Base-by-base conservation (phyloP, 495 filamentous ascomycete species). In the Aspergillus steynii region DNA sequence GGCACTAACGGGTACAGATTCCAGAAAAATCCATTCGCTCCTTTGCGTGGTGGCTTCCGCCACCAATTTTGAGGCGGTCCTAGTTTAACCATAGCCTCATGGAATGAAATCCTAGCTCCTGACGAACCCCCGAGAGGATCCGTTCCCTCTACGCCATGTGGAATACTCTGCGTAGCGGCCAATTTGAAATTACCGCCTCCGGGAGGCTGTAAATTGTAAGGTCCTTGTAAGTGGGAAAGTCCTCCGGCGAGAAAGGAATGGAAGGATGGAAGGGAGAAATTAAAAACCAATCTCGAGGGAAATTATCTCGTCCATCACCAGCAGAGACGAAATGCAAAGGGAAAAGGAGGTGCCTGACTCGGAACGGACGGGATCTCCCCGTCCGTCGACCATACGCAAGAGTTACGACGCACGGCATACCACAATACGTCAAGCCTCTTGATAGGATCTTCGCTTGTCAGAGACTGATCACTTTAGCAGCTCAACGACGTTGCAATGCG, bases 1-100 rank as follows among this genome's bases (percentile, higher is more conserved):
- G 37, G 7, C 37, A 42, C 37, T 42, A 42, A 42, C 37, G 37
- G 37, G 37, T 12, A 42, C 37, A 2, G 9, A 42, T 64, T 64
- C 62, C 62, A 64, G 62, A 59, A 64, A 45, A 34, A 42, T 52
- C 46, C 45, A 60, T 29, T 59, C 51, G 58, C 51, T 58, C 62
- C 37, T 56, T 27, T 50, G 3, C 32, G 49, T 55, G 46, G 49
- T 59, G 47, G 37, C 53, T 49, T 20, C 32, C 45, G 48, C 57
- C 52, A 55, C 56, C 53, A 31, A 26, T 29, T 50, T 25, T 25
- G 48, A 29, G 48, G 25, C 48, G 48, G 27, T 25, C 10, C 48
- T 27, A 29, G 37, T 42, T 15, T 42, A 14, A 15, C 37, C 37
- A 42, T 15, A 42, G 37, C 10, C 37, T 42, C 37, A 42, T 12